phyloP scores from a whole-genome alignment of 2,329 filamentous ascomycete genomes.

The Zopfia rhizophila region DNA sequence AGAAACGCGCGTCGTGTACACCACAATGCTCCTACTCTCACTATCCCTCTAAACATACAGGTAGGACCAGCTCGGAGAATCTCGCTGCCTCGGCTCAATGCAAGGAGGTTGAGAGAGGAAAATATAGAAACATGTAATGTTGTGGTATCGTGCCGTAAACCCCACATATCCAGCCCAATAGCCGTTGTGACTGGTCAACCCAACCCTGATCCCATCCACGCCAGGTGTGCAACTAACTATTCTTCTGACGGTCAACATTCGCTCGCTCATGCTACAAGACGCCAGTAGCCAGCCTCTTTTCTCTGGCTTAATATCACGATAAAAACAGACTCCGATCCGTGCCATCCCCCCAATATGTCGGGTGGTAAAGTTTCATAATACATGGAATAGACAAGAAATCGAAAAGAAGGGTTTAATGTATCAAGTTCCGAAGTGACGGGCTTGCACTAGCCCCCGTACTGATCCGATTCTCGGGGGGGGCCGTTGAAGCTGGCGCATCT shows the following conservation, averaged over 20 bases:
- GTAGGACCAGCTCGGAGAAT: neutral
- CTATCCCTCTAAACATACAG: conserved; percentile 21
- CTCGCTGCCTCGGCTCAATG: conserved; percentile 2
- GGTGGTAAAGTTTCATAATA: conserved; percentile 4
- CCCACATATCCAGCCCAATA: conserved; percentile 22
- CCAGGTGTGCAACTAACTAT: conserved; percentile 18
- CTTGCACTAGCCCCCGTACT: conserved; percentile 57
- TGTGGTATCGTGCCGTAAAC: conserved; percentile 46
- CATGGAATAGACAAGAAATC: conserved; percentile 14
- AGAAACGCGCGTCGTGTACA: conserved; percentile 20
- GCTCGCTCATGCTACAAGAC: conserved; percentile 2
- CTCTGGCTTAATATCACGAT: no score
- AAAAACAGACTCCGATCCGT: conserved; percentile 17
- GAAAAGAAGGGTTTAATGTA: conserved; percentile 49
- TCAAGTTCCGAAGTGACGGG: conserved; percentile 59
- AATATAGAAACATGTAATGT: no score
- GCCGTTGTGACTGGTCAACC: conserved; percentile 3
- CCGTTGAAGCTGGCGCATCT: conserved; percentile 36
- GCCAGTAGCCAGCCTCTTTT: neutral
- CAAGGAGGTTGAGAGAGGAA: no score
- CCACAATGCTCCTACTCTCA: conserved; percentile 12
- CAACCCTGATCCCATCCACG: conserved; percentile 20
- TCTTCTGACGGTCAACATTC: no score
- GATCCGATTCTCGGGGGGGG: conserved; percentile 39
- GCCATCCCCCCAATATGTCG: conserved; percentile 10